These are phyloP conservation scores for Cyclotella kingstonii DNA, from an alignment of 108 stramenopile genomes.

Conservation along the genomic window DNA sequence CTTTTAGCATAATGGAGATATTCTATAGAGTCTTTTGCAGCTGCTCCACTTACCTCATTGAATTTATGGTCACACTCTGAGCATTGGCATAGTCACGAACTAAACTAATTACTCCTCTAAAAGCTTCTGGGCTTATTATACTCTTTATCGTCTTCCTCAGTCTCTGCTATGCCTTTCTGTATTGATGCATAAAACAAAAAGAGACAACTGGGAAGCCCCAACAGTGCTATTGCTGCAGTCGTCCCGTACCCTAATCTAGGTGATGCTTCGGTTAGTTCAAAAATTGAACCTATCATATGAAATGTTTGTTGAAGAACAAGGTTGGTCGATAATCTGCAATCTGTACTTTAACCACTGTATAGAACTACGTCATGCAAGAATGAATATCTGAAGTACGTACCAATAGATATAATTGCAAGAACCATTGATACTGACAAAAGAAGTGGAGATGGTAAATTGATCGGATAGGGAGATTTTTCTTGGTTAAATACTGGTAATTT, in stretches of 20 bases:
- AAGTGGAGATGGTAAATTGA: conserved; percentile 73
- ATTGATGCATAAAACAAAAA: conserved; percentile 81
- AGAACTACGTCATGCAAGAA: too few species aligned
- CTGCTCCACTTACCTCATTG: too few species aligned
- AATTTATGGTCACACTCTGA: too few species aligned
- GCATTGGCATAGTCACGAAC: too few species aligned
- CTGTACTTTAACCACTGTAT: too few species aligned
- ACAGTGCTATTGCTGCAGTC: conserved; percentile 51
- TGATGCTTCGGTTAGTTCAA: conserved; percentile 54
- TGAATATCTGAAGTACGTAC: conserved; percentile 28
- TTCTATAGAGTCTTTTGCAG: too few species aligned
- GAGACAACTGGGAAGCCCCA: conserved; percentile 56
- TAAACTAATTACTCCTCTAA: not conserved
- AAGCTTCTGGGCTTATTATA: conserved; percentile 35
- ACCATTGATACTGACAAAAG: conserved; percentile 77
- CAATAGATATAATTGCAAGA: conserved; percentile 65
- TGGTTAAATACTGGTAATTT: not conserved
- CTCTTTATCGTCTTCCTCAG: conserved; percentile 74
- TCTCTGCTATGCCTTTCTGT: conserved; percentile 70
- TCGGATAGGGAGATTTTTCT: conserved; percentile 42
- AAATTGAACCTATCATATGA: conserved; percentile 52
- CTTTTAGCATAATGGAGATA: too few species aligned
- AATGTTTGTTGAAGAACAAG: not conserved
- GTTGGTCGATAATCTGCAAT: not conserved
- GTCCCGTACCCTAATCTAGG: conserved; percentile 50